Percentiles rank a stretch among this genome's conserved stretches.
Evolutionary conservation across 2,329 filamentous ascomycete genomes (phyloP).

Genomic region (Arthrobotrys conoides): DNA sequence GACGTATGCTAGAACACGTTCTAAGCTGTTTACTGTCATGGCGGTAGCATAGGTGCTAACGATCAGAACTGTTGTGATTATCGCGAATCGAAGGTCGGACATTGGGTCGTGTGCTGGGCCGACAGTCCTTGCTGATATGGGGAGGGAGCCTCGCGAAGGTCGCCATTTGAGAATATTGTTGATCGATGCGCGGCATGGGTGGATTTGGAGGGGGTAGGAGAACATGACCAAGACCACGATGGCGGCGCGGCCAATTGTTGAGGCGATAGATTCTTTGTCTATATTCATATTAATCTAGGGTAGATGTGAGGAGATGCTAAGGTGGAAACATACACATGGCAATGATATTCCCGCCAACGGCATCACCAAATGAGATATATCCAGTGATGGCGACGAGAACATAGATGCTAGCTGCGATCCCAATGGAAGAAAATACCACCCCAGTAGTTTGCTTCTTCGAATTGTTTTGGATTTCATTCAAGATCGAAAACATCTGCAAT

Average conservation of each 20-base stretch:
- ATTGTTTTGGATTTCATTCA: constrained; percentile 93
- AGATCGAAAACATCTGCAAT: constrained; percentile 92
- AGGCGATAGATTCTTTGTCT: constrained; percentile 81
- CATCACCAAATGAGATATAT: constrained; percentile 94
- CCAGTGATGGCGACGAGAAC: constrained; percentile 93
- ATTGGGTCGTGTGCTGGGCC: constrained; percentile 74
- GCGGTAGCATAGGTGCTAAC: constrained; percentile 87
- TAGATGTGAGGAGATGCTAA: neutral
- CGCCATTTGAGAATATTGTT: constrained; percentile 96
- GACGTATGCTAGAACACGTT: constrained; percentile 93
- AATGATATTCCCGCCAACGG: constrained; percentile 91
- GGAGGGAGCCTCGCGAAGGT: constrained; percentile 69
- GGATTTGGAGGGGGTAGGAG: constrained; percentile 93
- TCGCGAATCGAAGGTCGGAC: constrained; percentile 87
- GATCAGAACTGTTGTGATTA: constrained; percentile 88
- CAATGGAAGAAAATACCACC: constrained; percentile 87
- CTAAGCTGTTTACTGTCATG: constrained; percentile 89
- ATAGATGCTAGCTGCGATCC: constrained; percentile 87
- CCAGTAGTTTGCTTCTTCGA: constrained; percentile 82
- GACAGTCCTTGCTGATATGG: constrained; percentile 64
- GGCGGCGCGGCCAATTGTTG: constrained; percentile 92
- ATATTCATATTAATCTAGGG: constrained; percentile 10
- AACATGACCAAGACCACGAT: constrained; percentile 98
- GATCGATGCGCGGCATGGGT: constrained; percentile 94
- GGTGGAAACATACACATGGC: constrained; percentile 80